Evolutionary conservation across 805 yeast genomes (phyloP).

Genomic region (Ogataea philodendri): DNA sequence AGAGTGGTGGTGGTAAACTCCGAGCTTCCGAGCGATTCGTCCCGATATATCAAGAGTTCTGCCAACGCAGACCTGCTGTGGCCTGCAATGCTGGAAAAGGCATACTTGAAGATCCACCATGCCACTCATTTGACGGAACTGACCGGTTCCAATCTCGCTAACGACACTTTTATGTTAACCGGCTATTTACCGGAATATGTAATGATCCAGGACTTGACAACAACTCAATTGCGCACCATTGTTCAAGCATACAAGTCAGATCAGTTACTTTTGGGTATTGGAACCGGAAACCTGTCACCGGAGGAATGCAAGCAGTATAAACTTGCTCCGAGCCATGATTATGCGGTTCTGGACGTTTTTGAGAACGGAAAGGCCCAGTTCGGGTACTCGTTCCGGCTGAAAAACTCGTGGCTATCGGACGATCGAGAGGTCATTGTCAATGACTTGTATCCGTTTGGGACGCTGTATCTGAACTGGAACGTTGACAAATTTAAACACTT

Average conservation of each 20-base stretch:
- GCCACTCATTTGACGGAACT: constrained; percentile 53
- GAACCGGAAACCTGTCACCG: constrained; percentile 53
- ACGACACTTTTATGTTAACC: constrained; percentile 60
- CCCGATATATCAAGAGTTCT: constrained; percentile 36
- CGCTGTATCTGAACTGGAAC: constrained; percentile 68
- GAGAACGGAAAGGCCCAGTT: constrained; percentile 16
- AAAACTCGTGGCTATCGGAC: constrained; percentile 45
- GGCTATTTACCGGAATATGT: constrained; percentile 74
- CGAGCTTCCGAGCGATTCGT: constrained; percentile 38
- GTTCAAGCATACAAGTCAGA: constrained; percentile 32
- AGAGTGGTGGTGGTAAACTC: constrained; percentile 46
- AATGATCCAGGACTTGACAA: constrained; percentile 34
- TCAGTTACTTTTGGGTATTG: constrained; percentile 56
- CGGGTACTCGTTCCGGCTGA: constrained; percentile 30
- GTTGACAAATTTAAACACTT: not conserved
- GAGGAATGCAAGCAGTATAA: constrained; percentile 35
- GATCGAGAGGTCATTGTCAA: constrained; percentile 29
- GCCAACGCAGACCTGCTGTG: constrained; percentile 40
- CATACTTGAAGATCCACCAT: constrained; percentile 53
- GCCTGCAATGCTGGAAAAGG: constrained; percentile 80
- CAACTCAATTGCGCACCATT: constrained; percentile 33
- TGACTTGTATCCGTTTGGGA: constrained; percentile 41
- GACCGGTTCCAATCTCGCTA: constrained; percentile 72
- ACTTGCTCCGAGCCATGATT: constrained; percentile 66
- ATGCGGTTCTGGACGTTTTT: constrained; percentile 49